Percentiles rank a stretch among this genome's conserved stretches.
Conservation (phyloP, 2,329 filamentous ascomycete genomes). For the Leptosphaerulina australis region DNA sequence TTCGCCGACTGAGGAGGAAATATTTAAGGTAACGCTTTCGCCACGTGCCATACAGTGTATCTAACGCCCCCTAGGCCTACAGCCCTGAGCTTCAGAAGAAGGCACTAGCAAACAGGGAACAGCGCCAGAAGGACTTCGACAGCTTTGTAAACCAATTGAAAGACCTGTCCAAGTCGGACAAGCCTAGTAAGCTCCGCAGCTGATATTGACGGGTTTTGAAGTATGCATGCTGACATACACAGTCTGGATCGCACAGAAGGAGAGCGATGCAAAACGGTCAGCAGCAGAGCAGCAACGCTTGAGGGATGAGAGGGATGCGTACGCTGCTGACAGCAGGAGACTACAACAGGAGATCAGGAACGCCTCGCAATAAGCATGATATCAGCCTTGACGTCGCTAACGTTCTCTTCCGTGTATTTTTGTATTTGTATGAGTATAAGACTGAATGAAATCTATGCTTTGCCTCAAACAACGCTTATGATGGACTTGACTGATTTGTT, state of each 20-base stretch:
- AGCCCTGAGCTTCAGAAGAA: conserved; percentile 93
- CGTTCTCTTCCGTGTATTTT: conserved; percentile 20
- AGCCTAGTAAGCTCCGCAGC: conserved; percentile 70
- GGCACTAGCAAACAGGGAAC: conserved; percentile 77
- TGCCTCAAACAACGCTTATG: not conserved
- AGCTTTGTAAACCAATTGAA: conserved; percentile 84
- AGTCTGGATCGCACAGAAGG: conserved; percentile 48
- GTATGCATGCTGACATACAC: conserved; percentile 16
- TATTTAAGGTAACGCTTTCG: conserved; percentile 65
- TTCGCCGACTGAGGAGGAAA: conserved; percentile 85
- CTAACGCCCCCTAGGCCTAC: conserved; percentile 65
- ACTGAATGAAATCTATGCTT: conserved; percentile 24
- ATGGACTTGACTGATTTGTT: not conserved
- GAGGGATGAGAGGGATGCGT: conserved; percentile 40
- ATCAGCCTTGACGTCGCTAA: not conserved
- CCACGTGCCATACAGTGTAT: conserved; percentile 22
- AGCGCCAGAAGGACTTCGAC: conserved; percentile 84
- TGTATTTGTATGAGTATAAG: conserved; percentile 24
- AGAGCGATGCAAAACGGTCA: conserved; percentile 41
- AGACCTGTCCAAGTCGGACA: conserved; percentile 87
- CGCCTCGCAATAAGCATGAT: conserved; percentile 31
- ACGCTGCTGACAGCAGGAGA: conserved; percentile 41
- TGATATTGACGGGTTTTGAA: not conserved
- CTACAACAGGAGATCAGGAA: conserved; percentile 44
- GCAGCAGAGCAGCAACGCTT: conserved; percentile 32